phyloP scores from a whole-genome alignment of 192 early-diverging fungal species.

The Entomortierella chlamydospora region DNA sequence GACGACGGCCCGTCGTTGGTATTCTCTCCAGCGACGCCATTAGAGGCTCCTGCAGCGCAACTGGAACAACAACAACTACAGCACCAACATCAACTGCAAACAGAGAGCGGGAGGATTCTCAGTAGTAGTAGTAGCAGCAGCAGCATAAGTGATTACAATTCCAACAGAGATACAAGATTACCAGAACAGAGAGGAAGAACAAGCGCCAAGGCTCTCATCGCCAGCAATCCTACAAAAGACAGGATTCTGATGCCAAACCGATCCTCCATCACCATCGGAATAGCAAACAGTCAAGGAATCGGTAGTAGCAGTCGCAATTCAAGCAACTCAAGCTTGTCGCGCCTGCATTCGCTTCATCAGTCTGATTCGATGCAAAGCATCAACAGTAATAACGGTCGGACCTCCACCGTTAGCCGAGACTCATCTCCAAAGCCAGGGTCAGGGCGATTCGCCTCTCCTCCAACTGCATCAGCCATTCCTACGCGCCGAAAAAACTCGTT shows the following conservation, averaged over 20 bases:
- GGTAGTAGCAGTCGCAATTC: constrained; percentile 52
- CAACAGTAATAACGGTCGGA: constrained; percentile 7
- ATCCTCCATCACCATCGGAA: constrained; percentile 54
- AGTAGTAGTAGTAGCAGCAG: not conserved
- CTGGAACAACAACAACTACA: constrained; percentile 6
- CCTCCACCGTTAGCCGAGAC: constrained; percentile 33
- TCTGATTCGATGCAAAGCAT: constrained; percentile 34
- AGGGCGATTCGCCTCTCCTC: constrained; percentile 30
- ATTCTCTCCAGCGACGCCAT: constrained; percentile 46
- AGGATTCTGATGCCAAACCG: constrained; percentile 49
- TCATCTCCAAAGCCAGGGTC: constrained; percentile 45
- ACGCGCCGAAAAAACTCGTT: constrained; percentile 46
- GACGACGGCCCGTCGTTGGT: constrained; percentile 36
- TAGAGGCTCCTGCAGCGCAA: constrained; percentile 9
- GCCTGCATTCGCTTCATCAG: constrained; percentile 47
- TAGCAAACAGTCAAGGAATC: constrained; percentile 48
- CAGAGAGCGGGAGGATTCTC: constrained; percentile 4
- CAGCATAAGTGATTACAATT: constrained; percentile 3
- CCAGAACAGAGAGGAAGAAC: constrained; percentile 41
- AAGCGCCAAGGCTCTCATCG: not conserved
- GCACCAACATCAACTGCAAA: constrained; percentile 12
- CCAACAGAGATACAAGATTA: not conserved
- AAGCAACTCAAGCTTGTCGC: constrained; percentile 48
- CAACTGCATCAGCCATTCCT: constrained; percentile 34
- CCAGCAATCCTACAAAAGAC: constrained; percentile 21